phyloP scores from a whole-genome alignment of 352 stramenopile genomes.

The Pythium apleroticum region DNA sequence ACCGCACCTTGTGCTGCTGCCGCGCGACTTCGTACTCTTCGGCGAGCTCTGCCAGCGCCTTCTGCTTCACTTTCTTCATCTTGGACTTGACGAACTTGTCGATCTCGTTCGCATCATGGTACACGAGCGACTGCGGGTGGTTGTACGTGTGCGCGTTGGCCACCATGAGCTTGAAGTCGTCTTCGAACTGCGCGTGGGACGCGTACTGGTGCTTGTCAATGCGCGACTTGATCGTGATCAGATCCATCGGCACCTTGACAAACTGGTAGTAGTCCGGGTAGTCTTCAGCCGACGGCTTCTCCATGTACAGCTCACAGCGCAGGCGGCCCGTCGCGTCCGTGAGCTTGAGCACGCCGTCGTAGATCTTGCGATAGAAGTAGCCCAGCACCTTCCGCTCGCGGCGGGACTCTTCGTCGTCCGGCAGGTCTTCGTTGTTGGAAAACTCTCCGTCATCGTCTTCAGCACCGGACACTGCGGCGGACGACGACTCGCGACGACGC shows the following conservation, averaged over 20 bases:
- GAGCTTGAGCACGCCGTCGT: slow-evolving; percentile 80
- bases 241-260: slow-evolving; percentile 85
- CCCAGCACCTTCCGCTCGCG: slow-evolving; percentile 65
- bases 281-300: slow-evolving; percentile 74
- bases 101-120: slow-evolving; percentile 82
- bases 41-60: slow-evolving; percentile 55
- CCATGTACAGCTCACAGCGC: slow-evolving; percentile 74
- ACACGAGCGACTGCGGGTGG: slow-evolving; percentile 78
- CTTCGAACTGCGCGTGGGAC: slow-evolving; percentile 65
- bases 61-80: slow-evolving; percentile 65
- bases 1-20: slow-evolving; percentile 76
- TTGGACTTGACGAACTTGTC: slow-evolving; percentile 83
- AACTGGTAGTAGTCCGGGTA: slow-evolving; percentile 92
- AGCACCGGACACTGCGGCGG: neutral
- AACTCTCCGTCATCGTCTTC: slow-evolving; percentile 29
- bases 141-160: slow-evolving; percentile 89
- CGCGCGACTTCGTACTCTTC: slow-evolving; percentile 74
- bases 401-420: slow-evolving; percentile 40
- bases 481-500: slow-evolving; percentile 19
- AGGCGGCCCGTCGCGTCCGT: slow-evolving; percentile 64
- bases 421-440: slow-evolving; percentile 36
- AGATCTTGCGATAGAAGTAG: slow-evolving; percentile 86
- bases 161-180: slow-evolving; percentile 85
- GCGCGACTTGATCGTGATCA: slow-evolving; percentile 83
- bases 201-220: slow-evolving; percentile 70